A percentile compares a stretch with the other conserved stretches of the same genome.
phyloP scores from a whole-genome alignment of 2,329 filamentous ascomycete species.

The Westerdykella sp. region DNA sequence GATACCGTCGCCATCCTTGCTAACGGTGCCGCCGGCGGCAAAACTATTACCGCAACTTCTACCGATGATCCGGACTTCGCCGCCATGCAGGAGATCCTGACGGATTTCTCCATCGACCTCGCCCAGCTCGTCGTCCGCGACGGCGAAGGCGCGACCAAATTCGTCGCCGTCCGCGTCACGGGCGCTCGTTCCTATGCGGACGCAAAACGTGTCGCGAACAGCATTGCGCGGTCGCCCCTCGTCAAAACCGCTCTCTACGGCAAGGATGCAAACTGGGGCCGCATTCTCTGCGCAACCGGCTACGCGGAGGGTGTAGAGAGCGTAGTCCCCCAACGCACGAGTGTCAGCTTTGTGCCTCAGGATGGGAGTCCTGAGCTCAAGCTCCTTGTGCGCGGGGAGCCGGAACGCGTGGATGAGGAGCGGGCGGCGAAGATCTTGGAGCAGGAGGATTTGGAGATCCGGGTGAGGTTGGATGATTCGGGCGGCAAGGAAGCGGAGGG shows the following conservation, averaged over 20 bases:
- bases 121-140: conserved; percentile 92
- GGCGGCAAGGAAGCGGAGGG: conserved; percentile 31
- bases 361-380: conserved; percentile 73
- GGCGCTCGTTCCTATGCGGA: conserved; percentile 64
- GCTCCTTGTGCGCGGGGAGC: conserved; percentile 72
- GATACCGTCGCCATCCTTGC: conserved; percentile 93
- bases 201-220: conserved; percentile 73
- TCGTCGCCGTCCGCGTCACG: conserved; percentile 82
- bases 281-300: conserved; percentile 89
- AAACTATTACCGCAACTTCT: conserved; percentile 51
- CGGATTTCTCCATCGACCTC: conserved; percentile 72
- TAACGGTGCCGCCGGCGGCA: conserved; percentile 82
- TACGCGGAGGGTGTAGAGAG: conserved; percentile 63
- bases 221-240: conserved; percentile 84
- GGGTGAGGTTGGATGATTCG: conserved; percentile 62
- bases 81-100: conserved; percentile 66
- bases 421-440: conserved; percentile 72
- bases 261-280: conserved; percentile 97
- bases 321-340: conserved; percentile 64
- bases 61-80: conserved; percentile 54
- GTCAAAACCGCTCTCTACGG: conserved; percentile 98
- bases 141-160: conserved; percentile 96
- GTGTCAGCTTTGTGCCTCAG: conserved; percentile 69
- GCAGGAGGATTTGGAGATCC: conserved; percentile 69
- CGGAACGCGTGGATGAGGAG: conserved; percentile 69